These are phyloP conservation scores for Microdochium bolleyi DNA, from an alignment of 2,329 filamentous ascomycete genomes.

Conservation along the genomic window DNA sequence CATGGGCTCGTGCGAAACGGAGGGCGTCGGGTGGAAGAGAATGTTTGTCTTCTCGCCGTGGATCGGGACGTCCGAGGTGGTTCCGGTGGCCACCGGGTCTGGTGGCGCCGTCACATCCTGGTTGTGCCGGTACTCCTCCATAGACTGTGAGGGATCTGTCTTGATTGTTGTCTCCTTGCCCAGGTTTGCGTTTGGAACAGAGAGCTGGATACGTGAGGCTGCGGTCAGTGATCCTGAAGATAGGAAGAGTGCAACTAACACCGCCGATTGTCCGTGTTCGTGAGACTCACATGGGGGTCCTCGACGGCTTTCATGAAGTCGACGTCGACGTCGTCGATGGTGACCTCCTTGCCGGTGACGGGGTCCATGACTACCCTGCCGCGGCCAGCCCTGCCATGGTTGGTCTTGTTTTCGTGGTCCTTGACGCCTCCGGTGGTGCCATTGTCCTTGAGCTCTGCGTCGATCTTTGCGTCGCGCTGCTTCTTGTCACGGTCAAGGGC, in stretches of 20 bases:
- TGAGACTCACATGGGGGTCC: slow-evolving; percentile 53
- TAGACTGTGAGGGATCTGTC: slow-evolving; percentile 62
- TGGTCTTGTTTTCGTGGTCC: slow-evolving; percentile 31
- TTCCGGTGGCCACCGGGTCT: slow-evolving; percentile 72
- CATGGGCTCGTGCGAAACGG: slow-evolving; percentile 84
- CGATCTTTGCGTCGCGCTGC: slow-evolving; percentile 63
- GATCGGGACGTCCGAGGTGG: slow-evolving; percentile 90
- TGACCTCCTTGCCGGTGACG: slow-evolving; percentile 76
- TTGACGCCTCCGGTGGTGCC: slow-evolving; percentile 16
- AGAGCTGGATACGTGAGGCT: slow-evolving; percentile 41
- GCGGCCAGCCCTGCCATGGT: slow-evolving; percentile 26
- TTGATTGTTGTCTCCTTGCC: slow-evolving; percentile 65
- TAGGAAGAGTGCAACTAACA: neutral
- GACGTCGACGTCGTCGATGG: slow-evolving; percentile 74
- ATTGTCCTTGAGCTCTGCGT: slow-evolving; percentile 39
- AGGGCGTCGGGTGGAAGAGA: slow-evolving; percentile 89
- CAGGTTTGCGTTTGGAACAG: slow-evolving; percentile 84
- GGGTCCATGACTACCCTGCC: slow-evolving; percentile 79
- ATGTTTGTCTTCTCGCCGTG: slow-evolving; percentile 96
- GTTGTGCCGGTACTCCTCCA: slow-evolving; percentile 71
- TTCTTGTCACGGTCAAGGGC: slow-evolving; percentile 73
- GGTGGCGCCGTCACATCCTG: slow-evolving; percentile 90
- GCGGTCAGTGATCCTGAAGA: slow-evolving; percentile 2
- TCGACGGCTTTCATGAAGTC: slow-evolving; percentile 61
- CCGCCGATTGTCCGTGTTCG: neutral